A percentile compares a stretch with the other conserved stretches of the same genome.
Conservation (phyloP, 2,329 filamentous ascomycete genomes). For the Cladosporium sp. region DNA sequence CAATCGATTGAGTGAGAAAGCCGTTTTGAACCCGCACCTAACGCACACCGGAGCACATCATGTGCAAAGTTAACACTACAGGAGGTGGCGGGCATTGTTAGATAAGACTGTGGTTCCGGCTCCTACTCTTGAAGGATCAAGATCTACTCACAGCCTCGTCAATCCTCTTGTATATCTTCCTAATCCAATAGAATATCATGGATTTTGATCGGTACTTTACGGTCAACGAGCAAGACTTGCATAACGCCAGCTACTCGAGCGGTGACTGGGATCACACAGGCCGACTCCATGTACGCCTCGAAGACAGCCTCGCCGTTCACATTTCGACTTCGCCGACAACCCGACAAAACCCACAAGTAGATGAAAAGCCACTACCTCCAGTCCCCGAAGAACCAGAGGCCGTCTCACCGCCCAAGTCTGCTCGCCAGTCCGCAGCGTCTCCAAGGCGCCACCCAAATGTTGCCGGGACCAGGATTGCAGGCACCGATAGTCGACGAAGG, state of each 20-base stretch:
- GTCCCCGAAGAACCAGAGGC: neutral
- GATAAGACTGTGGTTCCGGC: neutral
- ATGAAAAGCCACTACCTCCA: neutral
- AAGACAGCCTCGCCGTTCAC: neutral
- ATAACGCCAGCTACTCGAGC: neutral
- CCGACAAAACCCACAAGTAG: neutral
- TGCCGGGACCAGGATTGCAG: neutral
- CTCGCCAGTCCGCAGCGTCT: neutral
- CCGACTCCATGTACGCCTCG: neutral
- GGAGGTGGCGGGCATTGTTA: neutral
- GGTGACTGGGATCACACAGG: neutral
- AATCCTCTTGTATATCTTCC: neutral
- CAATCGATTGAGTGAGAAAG: neutral
- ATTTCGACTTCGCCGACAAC: neutral
- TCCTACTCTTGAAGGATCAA: neutral
- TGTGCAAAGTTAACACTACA: neutral
- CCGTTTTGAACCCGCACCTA: neutral
- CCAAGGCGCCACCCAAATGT: neutral
- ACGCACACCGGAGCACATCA: neutral
- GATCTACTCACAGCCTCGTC: neutral
- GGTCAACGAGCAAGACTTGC: neutral
- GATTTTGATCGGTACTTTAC: slow-evolving; percentile 3
- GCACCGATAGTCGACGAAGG: neutral
- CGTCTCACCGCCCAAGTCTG: neutral
- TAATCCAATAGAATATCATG: neutral